These are phyloP conservation scores for Chaetomidium leptoderma DNA, from an alignment of 495 filamentous ascomycete species.

Conservation along the genomic window DNA sequence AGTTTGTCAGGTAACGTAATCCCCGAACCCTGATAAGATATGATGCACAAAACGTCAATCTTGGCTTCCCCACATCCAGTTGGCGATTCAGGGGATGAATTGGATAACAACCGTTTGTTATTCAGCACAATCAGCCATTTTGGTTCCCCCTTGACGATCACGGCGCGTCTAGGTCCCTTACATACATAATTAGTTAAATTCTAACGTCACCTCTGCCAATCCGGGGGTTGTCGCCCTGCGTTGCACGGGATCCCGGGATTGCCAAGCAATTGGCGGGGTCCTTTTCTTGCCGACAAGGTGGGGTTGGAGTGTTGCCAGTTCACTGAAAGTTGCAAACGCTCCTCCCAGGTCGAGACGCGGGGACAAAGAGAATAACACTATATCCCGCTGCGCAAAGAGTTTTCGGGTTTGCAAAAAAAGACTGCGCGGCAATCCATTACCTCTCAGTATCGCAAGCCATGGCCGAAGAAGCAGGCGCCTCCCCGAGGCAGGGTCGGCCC, in stretches of 20 bases:
- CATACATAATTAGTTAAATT: neutral
- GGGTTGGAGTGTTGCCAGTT: neutral
- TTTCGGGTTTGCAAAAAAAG: neutral
- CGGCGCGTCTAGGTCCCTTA: too few species aligned
- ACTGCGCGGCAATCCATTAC: neutral
- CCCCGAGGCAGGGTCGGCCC: slow-evolving; percentile 38
- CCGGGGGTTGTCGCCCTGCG: neutral
- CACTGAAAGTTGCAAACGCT: neutral
- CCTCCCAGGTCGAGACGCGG: neutral
- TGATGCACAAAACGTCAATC: too few species aligned
- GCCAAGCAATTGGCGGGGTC: slow-evolving; percentile 10
- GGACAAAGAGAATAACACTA: neutral
- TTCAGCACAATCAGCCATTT: too few species aligned
- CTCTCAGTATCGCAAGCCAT: slow-evolving; percentile 22
- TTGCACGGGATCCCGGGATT: neutral
- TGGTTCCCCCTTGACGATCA: too few species aligned
- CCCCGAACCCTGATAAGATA: too few species aligned
- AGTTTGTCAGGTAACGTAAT: too few species aligned
- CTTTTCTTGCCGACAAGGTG: neutral
- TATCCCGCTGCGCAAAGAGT: neutral
- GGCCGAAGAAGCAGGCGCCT: slow-evolving; percentile 33
- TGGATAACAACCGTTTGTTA: too few species aligned
- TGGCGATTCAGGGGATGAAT: too few species aligned
- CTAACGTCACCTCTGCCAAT: too few species aligned
- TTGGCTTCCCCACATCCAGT: too few species aligned